Conservation (phyloP, 306 rosid species). For the barrel medic (Medicago truncatula) region DNA sequence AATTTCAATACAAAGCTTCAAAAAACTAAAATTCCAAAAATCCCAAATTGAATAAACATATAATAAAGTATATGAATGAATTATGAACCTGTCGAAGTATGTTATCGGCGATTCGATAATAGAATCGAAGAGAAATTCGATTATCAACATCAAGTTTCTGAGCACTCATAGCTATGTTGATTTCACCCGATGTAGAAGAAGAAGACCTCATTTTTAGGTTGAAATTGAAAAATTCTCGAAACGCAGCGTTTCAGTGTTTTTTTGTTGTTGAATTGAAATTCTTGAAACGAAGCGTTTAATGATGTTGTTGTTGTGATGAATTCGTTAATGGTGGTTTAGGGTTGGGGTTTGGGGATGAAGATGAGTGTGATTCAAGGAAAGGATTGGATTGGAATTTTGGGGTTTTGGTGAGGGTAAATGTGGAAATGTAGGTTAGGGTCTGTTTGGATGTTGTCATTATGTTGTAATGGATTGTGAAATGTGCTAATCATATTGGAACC, state of each 20-base stretch:
- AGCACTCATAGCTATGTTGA: constrained; percentile 76
- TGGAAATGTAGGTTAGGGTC: no score
- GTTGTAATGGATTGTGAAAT: no score
- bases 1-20: not conserved
- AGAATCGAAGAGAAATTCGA: constrained; percentile 78
- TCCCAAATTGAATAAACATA: not conserved
- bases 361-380: not conserved
- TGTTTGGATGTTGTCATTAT: no score
- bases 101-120: constrained; percentile 85
- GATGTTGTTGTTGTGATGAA: constrained; percentile 1
- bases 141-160: constrained; percentile 76
- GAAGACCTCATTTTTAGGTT: constrained; percentile 53
- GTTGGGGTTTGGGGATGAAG: constrained; percentile 30
- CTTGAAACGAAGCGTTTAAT: constrained; percentile 2
- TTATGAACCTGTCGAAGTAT: constrained; percentile 78
- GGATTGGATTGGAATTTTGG: constrained; percentile 42
- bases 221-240: not conserved
- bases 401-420: constrained; percentile 38
- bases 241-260: constrained; percentile 29
- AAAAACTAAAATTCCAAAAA: constrained; percentile 2
- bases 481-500: no score
- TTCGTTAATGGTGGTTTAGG: constrained; percentile 53
- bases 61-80: not conserved
- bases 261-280: not conserved
- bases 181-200: constrained; percentile 56